These are phyloP conservation scores for Suhomyces faveliae DNA, from an alignment of 805 yeast genomes.

Conservation along the genomic window DNA sequence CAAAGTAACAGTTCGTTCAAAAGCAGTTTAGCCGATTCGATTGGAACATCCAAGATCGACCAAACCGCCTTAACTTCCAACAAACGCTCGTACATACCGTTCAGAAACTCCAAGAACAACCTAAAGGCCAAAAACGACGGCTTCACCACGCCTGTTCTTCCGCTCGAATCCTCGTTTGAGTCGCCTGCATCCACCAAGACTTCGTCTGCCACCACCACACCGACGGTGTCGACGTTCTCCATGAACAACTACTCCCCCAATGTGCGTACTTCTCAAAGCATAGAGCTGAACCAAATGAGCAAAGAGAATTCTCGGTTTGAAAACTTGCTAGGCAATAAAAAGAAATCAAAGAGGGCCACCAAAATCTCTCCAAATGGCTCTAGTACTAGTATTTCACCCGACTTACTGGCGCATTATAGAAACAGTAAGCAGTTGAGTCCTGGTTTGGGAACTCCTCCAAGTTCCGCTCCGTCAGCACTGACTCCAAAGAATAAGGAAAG, in stretches of 20 bases:
- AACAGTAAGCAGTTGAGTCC: conserved; percentile 3
- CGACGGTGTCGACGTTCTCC: conserved; percentile 9
- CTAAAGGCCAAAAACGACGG: conserved; percentile 9
- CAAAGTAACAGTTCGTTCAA: conserved; percentile 78
- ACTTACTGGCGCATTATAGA: conserved; percentile 13
- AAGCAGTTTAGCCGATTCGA: conserved; percentile 69
- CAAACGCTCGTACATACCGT: conserved; percentile 42
- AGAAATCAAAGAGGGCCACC: conserved; percentile 18
- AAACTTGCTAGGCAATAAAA: conserved; percentile 26
- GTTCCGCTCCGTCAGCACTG: conserved; percentile 8
- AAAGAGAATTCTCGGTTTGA: conserved; percentile 24
- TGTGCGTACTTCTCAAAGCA: background rate
- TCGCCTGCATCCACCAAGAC: conserved; percentile 15
- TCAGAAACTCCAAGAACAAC: conserved; percentile 31
- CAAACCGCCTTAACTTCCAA: conserved; percentile 13
- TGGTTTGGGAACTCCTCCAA: conserved; percentile 10
- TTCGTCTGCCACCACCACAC: conserved; percentile 4
- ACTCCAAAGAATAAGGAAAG: conserved; percentile 18
- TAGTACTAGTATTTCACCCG: conserved; percentile 14
- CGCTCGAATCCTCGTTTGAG: conserved; percentile 21
- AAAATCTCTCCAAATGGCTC: conserved; percentile 16
- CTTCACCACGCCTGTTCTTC: conserved; percentile 23
- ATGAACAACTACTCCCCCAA: conserved; percentile 3
- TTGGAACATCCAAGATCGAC: conserved; percentile 23
- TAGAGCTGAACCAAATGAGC: background rate